Conservation (phyloP, 352 stramenopile species). For the Aphanomyces euteiches region DNA sequence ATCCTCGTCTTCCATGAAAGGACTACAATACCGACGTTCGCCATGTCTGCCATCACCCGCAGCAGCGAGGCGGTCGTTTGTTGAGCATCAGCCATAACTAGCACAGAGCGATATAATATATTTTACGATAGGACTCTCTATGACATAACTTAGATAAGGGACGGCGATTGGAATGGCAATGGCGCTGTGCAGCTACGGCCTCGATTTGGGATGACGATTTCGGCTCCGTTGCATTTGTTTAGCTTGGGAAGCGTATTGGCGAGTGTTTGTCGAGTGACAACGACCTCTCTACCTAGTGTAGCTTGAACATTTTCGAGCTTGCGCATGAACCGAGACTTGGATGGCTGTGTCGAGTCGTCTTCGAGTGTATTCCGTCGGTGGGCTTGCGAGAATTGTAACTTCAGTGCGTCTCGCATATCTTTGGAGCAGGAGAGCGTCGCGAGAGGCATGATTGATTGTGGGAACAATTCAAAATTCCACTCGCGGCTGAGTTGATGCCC, state of each 20-base stretch:
- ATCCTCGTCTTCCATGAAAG: constrained; percentile 1
- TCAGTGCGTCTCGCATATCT: constrained; percentile 15
- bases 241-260: constrained; percentile 24
- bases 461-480: too few relatives aligned
- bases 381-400: constrained; percentile 13
- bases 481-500: too few relatives aligned
- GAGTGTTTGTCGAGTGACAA: not conserved
- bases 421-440: too few relatives aligned
- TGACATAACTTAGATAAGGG: not conserved
- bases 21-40: constrained; percentile 28
- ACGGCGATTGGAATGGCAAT: not conserved
- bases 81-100: not conserved
- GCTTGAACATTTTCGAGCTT: constrained; percentile 30
- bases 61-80: not conserved
- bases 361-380: not conserved
- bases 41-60: constrained; percentile 26
- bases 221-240: constrained; percentile 25
- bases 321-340: constrained; percentile 20
- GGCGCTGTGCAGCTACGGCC: not conserved
- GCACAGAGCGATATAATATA: too few relatives aligned
- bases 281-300: constrained; percentile 12
- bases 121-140: too few relatives aligned
- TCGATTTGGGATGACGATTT: constrained; percentile 15
- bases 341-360: constrained; percentile 2
- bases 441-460: too few relatives aligned